Percentiles rank a stretch among this genome's conserved stretches.
Conservation (phyloP, 257 asterid species). For the Capsicum chinense region DNA sequence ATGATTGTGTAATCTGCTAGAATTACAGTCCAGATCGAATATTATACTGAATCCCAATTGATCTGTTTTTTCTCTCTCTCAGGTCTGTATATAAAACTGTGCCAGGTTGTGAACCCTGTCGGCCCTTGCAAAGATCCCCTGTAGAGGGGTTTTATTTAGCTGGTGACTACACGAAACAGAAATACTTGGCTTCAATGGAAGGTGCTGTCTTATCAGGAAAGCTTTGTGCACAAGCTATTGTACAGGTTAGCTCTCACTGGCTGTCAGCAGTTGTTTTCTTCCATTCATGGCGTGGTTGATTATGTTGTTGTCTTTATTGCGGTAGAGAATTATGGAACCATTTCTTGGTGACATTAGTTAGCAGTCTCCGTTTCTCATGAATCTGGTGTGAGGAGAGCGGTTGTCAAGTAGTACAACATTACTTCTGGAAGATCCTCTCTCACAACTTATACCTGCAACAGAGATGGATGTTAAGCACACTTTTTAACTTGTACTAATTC, state of each 20-base stretch:
- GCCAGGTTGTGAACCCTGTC: conserved; percentile 91
- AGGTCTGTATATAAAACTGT: conserved; percentile 96
- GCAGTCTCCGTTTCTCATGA: not conserved
- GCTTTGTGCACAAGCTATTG: conserved; percentile 94
- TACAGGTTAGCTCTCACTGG: conserved; percentile 57
- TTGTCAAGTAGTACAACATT: conserved; percentile 10
- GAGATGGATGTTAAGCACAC: not conserved
- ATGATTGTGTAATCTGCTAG: not conserved
- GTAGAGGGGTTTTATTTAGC: conserved; percentile 89
- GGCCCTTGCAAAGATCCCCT: conserved; percentile 92
- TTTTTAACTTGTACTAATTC: not conserved
- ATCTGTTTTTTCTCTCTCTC: conserved; percentile 24
- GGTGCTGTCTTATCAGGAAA: conserved; percentile 98
- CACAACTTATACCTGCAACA: conserved; percentile 1
- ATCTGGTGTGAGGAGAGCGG: not conserved
- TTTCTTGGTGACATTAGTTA: not conserved
- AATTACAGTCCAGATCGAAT: not conserved
- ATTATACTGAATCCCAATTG: not conserved
- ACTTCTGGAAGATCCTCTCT: not conserved
- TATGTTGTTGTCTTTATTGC: not conserved
- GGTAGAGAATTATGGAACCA: not conserved
- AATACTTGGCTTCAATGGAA: conserved; percentile 98
- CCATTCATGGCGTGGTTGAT: not conserved
- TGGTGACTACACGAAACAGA: conserved; percentile 97
- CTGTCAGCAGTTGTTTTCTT: not conserved